Base-by-base conservation (phyloP, 257 asterid species). In the Solanum tarapatanum region DNA sequence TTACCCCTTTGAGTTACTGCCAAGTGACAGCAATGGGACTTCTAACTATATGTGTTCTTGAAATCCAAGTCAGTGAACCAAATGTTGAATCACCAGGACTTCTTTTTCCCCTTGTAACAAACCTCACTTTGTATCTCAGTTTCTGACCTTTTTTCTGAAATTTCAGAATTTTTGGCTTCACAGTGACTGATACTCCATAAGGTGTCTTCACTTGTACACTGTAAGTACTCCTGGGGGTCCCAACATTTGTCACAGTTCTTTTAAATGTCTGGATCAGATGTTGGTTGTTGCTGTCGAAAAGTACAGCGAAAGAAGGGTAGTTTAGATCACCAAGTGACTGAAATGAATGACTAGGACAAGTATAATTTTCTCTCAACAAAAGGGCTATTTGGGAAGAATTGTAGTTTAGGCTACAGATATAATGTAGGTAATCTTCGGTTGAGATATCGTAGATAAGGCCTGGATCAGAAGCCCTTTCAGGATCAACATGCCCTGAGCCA, bases 401-500 rank as follows among this genome's bases (percentile, higher is more conserved):
- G 91, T 94, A 96, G 85, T 91, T 91, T 23, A 94, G 89, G 90
- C 94, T 92, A 85, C 98, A 95, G 6, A 94, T 26, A 33, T 92
- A 89, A 24, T n/a, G 77, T 2, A 93, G 91, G 90, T 95, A 94
- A 76, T 93, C 98, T 7, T 86, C 37, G 1, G 93, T 16, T 5
- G 93, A 87, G 9, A 92, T 89, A 87, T 95, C 95, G 24, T 95
- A 94, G 17, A 94, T 76, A 6, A 95, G 89, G 23, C 98, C 98
- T 1, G 98, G 97, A 89, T 95, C 84, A 8, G 94, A 84, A 2
- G 98, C 98, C 37, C 66, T 89, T 85, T 91, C 91, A 2, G 97
- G 98, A 64, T 94, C 93, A 13, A 91, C 92, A 62, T 94, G 98
- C 75, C 98, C 98, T 0, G 95, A 92, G 3, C 98, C 98, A 45